Evolutionary conservation across 352 stramenopile species (phyloP), one percentile per base, ranked within the genome.

Genomic region (Pythium aquatile): DNA sequence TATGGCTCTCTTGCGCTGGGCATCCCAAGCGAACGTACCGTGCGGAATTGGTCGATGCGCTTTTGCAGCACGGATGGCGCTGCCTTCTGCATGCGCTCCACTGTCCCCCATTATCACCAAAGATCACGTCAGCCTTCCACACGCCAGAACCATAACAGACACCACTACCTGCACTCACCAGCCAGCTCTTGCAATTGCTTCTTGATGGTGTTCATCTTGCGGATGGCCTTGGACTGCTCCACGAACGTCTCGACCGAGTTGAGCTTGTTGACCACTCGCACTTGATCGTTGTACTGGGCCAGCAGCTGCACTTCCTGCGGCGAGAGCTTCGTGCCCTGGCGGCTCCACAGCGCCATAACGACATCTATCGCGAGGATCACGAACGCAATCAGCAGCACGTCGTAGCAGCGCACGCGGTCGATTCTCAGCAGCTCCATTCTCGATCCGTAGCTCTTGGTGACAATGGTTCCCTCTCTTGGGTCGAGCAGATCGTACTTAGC

Each of bases 181-280:
- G 80, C 83, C 24, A 91, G 79, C 68, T 90, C 83, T 64, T 93
- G 81, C 72, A 93, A 83, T 70, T 93, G 67, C 68, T 92, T 93
- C 73, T 95, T 93, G 57, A 93, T 58, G 17, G 74, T 64, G 66
- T 95, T 95, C 86, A 95, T 93, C 71, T 87, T 82, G 55, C 86
- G 84, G 35, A 86, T 90, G 26, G 85, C 79, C 70, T 93, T 95
- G 60, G 86, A 88, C 66, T 95, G 86, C 67, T 93, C 86, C 52
- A 95, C 86, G 55, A 95, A 95, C 63, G 83, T 95, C 71, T 95
- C 83, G 61, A 95, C 84, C 63, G 84, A 93, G 73, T 93, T 93
- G 58, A 95, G 83, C 58, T 79, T 77, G 63, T 92, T 91, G 24
- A 92, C 85, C 42, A 94, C 72, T 30, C 72, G 74, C 61, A 94